Conservation (phyloP, 1,284 basidiomycete genomes). For the Ustilago trichophora region DNA sequence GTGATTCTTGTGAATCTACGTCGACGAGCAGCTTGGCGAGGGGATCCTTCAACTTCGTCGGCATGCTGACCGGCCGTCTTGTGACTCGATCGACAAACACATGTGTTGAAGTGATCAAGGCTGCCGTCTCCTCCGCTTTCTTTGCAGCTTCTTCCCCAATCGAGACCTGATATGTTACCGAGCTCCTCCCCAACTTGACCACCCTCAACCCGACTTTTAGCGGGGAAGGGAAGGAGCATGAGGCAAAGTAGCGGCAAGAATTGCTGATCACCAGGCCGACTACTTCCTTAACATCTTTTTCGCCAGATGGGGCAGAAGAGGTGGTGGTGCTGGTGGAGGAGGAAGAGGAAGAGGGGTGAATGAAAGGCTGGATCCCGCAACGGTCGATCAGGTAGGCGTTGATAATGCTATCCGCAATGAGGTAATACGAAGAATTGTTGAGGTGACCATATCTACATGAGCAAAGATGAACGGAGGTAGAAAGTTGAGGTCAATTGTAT, state of each 20-base stretch:
- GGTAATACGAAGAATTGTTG: conserved; percentile 53
- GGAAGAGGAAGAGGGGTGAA: conserved; percentile 5
- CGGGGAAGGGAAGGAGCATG: conserved; percentile 43
- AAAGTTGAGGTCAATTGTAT: neutral
- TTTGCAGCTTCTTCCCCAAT: conserved; percentile 15
- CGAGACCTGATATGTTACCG: conserved; percentile 45
- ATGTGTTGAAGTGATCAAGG: conserved; percentile 45
- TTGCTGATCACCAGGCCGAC: conserved; percentile 49
- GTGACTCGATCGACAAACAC: conserved; percentile 47
- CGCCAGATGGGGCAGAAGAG: neutral
- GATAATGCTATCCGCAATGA: conserved; percentile 44
- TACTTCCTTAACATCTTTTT: conserved; percentile 10
- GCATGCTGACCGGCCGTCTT: conserved; percentile 39
- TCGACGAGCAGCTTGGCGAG: conserved; percentile 13
- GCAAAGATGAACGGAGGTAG: neutral
- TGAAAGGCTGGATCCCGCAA: conserved; percentile 43
- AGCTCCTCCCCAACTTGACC: conserved; percentile 36
- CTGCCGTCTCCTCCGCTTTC: conserved; percentile 9
- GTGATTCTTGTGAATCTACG: neutral
- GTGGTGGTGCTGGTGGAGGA: neutral
- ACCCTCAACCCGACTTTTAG: conserved; percentile 32
- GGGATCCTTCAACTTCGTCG: conserved; percentile 1
- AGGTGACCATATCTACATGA: conserved; percentile 46
- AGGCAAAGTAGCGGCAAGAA: conserved; percentile 45
- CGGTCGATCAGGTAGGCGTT: conserved; percentile 45